Base-by-base conservation (phyloP, 2,329 filamentous ascomycete species). In the Stagonosporopsis rhizophila region DNA sequence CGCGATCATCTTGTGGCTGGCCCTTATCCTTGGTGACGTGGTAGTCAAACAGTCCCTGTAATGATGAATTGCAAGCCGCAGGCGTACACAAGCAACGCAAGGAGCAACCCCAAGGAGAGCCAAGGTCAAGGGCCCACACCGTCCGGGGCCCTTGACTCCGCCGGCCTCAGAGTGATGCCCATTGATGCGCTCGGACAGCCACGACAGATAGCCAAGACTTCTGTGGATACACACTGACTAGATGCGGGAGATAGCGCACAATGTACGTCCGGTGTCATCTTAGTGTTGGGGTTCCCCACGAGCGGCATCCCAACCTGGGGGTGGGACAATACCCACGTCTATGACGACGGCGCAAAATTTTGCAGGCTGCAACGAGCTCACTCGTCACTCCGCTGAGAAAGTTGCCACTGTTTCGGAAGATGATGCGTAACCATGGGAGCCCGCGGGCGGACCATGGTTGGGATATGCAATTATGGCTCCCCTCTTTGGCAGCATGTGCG, bases 41-140 rank as follows among this genome's bases (percentile, higher is more conserved):
- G 66, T 72, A 70, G 64, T 67, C 65, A 69, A 67, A 69, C 67
- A 61, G 58, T 55, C 52, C 59, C 65, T 72, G 66, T 61, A 68
- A 69, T 69, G 56, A 60, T 65, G 61, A 52, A 66, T 65, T 62
- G 59, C 64, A 66, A 62, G 62, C 53, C 61, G 47, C 59, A 49
- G 64, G 62, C 56, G 61, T 60, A 62, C 66, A 73, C 71, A 74
- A 74, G 71, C 69, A 73, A 71, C 61, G 67, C 69, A 74, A 72
- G 72, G 71, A 69, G 68, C 58, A 68, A 47, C 32, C 23, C 71
- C 67, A 74, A 74, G 71, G 65, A 51, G 19, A 56, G 69, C 71
- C 72, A 73, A 75, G 71, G 20, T 40, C 19, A 20, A 44, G 52
- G 51, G 56, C 65, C 63, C 64, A 68, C 61, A 56, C 47, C 58